These are phyloP conservation scores for Cryptosporidium sp. DNA, from an alignment of 169 alveolate species.

Conservation along the genomic window DNA sequence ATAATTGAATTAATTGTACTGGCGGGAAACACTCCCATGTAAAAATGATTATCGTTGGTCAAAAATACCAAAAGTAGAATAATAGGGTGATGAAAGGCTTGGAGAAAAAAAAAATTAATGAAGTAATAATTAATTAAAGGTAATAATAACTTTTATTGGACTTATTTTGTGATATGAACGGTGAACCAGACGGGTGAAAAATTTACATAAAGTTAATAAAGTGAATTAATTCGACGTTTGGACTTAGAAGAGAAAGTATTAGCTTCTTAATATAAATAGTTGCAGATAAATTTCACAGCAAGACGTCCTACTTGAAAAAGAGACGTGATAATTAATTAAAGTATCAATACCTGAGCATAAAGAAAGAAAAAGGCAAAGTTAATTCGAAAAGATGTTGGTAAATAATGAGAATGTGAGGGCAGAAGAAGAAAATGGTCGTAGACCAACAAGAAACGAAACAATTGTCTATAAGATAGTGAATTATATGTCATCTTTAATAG, in stretches of 20 bases:
- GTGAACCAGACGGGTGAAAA: constrained; percentile 13
- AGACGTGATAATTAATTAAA: neutral
- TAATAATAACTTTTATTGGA: neutral
- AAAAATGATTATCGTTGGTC: constrained; percentile 1
- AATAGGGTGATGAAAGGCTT: neutral
- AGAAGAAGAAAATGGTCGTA: constrained; percentile 10
- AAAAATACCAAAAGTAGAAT: neutral
- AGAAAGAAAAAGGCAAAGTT: neutral
- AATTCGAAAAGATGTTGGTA: constrained; percentile 9
- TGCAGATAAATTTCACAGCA: neutral
- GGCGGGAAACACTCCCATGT: constrained; percentile 17
- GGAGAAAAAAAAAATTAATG: no score
- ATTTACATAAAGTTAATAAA: neutral
- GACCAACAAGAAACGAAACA: constrained; percentile 15
- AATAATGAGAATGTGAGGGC: constrained; percentile 53
- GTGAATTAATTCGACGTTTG: constrained; percentile 5
- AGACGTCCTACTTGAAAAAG: neutral
- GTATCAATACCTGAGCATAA: neutral
- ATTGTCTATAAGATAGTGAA: constrained; percentile 50
- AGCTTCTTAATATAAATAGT: neutral
- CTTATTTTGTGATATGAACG: neutral
- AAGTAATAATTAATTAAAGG: neutral
- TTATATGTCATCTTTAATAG: constrained; percentile 67
- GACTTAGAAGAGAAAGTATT: neutral
- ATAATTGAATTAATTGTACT: neutral